These are phyloP conservation scores for Catharanthus roseus DNA, from an alignment of 257 asterid genomes.

Conservation along the genomic window DNA sequence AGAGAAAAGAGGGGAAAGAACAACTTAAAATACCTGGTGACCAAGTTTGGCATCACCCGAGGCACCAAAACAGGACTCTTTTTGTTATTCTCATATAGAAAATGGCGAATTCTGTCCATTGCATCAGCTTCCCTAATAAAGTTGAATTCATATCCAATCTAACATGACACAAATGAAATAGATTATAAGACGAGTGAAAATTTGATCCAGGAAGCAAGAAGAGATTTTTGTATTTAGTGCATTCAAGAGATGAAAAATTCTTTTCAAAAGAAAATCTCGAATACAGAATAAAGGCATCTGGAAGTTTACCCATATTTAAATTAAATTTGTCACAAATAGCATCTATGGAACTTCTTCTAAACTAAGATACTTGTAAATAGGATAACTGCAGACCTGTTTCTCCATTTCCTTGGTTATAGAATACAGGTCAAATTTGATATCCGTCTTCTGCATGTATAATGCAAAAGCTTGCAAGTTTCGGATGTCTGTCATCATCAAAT, in stretches of 20 bases:
- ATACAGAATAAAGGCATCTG: background rate
- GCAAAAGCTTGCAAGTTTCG: slow-evolving; percentile 95
- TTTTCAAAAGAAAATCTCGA: background rate
- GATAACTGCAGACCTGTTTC: slow-evolving; percentile 56
- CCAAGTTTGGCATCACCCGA: slow-evolving; percentile 49
- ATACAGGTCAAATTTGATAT: slow-evolving; percentile 80
- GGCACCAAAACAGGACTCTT: slow-evolving; percentile 79
- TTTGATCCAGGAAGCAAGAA: background rate
- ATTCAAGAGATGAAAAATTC: background rate
- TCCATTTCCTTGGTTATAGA: slow-evolving; percentile 98
- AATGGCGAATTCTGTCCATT: slow-evolving; percentile 72
- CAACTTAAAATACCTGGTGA: slow-evolving; percentile 52
- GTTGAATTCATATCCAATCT: slow-evolving; percentile 95
- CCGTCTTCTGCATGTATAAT: slow-evolving; percentile 88
- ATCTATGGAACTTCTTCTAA: too few relatives aligned
- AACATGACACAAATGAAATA: slow-evolving; percentile 19
- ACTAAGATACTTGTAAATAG: slow-evolving; percentile 16
- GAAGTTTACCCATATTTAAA: background rate
- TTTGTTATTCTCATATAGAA: slow-evolving; percentile 64
- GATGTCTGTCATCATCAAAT: slow-evolving; percentile 96
- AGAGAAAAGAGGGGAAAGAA: too few relatives aligned
- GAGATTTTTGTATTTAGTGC: background rate
- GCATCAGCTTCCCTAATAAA: slow-evolving; percentile 93
- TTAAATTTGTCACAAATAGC: background rate
- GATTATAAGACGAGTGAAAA: slow-evolving; percentile 7